Evolutionary conservation across 2,329 filamentous ascomycete genomes (phyloP), one percentile per base, ranked within the genome.

Genomic region (Graphilbum fragrans): DNA sequence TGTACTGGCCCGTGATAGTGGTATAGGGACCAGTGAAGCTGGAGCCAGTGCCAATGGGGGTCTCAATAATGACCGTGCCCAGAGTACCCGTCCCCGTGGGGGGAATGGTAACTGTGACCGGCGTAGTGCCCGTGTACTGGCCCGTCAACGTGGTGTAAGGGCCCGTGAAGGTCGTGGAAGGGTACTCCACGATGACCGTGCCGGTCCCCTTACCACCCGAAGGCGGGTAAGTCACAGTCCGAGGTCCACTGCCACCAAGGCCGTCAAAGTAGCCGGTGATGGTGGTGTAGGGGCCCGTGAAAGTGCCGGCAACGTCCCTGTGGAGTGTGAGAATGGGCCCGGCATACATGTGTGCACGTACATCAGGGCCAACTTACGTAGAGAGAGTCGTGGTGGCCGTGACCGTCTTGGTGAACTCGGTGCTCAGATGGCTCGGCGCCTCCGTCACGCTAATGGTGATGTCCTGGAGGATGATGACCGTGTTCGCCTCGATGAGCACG

Each of bases 71-170:
- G 3, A 49, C 44, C 1, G 49, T 50, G n/a, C 41, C 47, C 9
- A 42, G 63, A 53, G 76, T 70, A 35, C 81, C 82, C 31, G 76
- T 81, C 23, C 61, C 61, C 45, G 37, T 40, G 2, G 45, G 45
- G 12, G 39, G 39, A 1, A 47, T 2, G 1, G 45, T 44, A 6
- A 47, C 17, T 0, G 42, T 44, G n/a, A 19, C 11, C 1, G 39
- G 19, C 10, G 20, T 32, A 2, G 38, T 37, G 17, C 44, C 44
- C 4, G 38, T 39, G 12, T 25, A 43, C 5, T 29, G 8, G 9
- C 40, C 45, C 3, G 42, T 39, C 9, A 45, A 19, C 5, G 45
- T 47, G 3, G 42, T 45, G 20, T 27, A 46, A 1, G 44, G 44
- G 1, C 44, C 44, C 0, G 44, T 43, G 22, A 43, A 46, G 2